These are phyloP conservation scores for Saposhnikovia divaricata DNA, from an alignment of 129 eudicot genomes.

Conservation along the genomic window DNA sequence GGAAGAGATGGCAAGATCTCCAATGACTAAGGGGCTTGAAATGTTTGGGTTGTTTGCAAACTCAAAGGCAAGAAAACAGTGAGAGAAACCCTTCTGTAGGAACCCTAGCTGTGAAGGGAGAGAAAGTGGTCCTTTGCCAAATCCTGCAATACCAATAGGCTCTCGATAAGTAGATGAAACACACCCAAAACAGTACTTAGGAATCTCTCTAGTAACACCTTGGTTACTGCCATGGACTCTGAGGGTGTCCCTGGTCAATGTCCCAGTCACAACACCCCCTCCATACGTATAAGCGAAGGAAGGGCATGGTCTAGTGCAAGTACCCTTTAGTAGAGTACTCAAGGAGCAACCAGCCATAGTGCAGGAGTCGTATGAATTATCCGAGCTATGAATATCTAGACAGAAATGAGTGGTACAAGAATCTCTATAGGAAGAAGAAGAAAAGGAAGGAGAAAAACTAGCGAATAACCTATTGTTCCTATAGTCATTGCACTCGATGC, in stretches of 20 bases:
- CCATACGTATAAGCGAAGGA: slow-evolving; percentile 68
- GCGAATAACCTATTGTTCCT: slow-evolving; percentile 31
- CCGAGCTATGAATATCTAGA: slow-evolving; percentile 54
- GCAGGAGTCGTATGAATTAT: slow-evolving; percentile 53
- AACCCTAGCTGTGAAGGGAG: slow-evolving; percentile 81
- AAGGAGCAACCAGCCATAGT: slow-evolving; percentile 56
- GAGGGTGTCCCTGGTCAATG: slow-evolving; percentile 53
- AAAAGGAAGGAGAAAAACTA: slow-evolving; percentile 49
- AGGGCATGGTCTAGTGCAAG: slow-evolving; percentile 75
- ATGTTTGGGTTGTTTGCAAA: slow-evolving; percentile 70
- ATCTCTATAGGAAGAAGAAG: slow-evolving; percentile 46
- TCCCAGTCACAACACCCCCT: slow-evolving; percentile 52
- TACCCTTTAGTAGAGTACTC: slow-evolving; percentile 37
- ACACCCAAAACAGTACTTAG: slow-evolving; percentile 52
- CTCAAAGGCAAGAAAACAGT: slow-evolving; percentile 75
- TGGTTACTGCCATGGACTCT: slow-evolving; percentile 36
- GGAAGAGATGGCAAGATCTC: slow-evolving; percentile 63
- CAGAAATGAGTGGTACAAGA: slow-evolving; percentile 51
- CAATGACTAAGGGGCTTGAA: slow-evolving; percentile 56
- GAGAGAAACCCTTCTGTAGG: slow-evolving; percentile 64
- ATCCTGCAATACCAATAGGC: slow-evolving; percentile 68
- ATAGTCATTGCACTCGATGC: slow-evolving; percentile 50
- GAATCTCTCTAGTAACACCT: slow-evolving; percentile 33
- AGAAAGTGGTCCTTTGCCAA: slow-evolving; percentile 67
- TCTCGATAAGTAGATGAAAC: slow-evolving; percentile 57